Conservation (phyloP, 148 eudicot genomes). For the Bassia scoparia region DNA sequence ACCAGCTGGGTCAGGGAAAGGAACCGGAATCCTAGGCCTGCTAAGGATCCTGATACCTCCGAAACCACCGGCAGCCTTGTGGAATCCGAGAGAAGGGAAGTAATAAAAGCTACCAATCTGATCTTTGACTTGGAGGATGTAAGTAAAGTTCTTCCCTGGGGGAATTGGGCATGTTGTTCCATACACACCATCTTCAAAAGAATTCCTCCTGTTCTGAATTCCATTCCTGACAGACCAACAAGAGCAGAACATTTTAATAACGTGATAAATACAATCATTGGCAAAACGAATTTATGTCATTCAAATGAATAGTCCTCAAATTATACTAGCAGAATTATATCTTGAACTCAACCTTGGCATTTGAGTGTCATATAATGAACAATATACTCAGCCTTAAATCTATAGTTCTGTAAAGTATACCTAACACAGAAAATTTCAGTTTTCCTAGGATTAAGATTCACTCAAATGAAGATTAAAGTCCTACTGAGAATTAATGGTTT, state of each 20-base stretch:
- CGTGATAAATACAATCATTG: not conserved
- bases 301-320: not conserved
- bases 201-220: constrained; percentile 81
- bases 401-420: too few species aligned
- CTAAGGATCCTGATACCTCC: constrained; percentile 89
- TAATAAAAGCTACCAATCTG: constrained; percentile 96
- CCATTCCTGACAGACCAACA: constrained; percentile 55
- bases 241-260: not conserved
- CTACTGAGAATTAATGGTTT: too few species aligned
- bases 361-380: not conserved
- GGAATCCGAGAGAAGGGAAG: constrained; percentile 83
- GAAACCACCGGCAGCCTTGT: constrained; percentile 94
- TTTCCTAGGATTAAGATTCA: too few species aligned
- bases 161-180: constrained; percentile 99
- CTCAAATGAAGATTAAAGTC: too few species aligned
- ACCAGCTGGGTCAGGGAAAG: constrained; percentile 66
- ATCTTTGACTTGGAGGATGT: constrained; percentile 91
- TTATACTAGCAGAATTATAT: not conserved
- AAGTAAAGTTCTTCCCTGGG: constrained; percentile 88
- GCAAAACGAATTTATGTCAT: not conserved
- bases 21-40: constrained; percentile 82
- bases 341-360: not conserved
- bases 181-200: constrained; percentile 81
- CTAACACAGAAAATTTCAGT: too few species aligned
- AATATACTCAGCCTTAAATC: too few species aligned